phyloP scores from a whole-genome alignment of 78 protist species.

The Guillardia theta region DNA sequence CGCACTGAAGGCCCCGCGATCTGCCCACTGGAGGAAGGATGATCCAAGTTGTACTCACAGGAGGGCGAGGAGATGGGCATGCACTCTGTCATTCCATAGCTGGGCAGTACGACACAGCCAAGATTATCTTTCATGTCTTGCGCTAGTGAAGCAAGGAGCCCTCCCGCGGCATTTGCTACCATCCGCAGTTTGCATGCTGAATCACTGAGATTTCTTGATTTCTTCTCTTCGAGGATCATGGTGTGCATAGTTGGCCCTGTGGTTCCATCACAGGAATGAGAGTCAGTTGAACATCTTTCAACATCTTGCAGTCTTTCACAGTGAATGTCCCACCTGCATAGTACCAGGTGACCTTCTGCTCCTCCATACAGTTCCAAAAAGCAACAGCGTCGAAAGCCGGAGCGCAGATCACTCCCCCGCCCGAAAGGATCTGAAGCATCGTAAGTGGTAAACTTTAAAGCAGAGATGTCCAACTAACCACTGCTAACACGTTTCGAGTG shows the following conservation, averaged over 20 bases:
- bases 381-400: not conserved
- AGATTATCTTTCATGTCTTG: not conserved
- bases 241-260: constrained; percentile 14
- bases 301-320: not conserved
- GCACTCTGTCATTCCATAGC: constrained; percentile 21
- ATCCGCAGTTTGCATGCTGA: not conserved
- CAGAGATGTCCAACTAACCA: not conserved
- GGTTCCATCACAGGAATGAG: not conserved
- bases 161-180: not conserved
- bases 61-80: not conserved
- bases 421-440: not conserved
- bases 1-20: not conserved
- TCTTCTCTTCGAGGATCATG: not conserved
- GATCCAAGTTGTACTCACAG: not conserved
- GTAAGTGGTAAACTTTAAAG: not conserved
- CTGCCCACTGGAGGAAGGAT: not conserved
- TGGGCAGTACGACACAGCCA: not conserved
- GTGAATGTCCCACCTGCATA: not conserved
- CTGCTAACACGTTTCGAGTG: not conserved
- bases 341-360: not conserved
- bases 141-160: not conserved
- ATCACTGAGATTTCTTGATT: not conserved
- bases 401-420: not conserved
- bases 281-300: not conserved
- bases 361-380: not conserved